Percentiles rank a stretch among this genome's conserved stretches.
Conservation (phyloP, 768 basidiomycete species). For the Lentinula edodes region DNA sequence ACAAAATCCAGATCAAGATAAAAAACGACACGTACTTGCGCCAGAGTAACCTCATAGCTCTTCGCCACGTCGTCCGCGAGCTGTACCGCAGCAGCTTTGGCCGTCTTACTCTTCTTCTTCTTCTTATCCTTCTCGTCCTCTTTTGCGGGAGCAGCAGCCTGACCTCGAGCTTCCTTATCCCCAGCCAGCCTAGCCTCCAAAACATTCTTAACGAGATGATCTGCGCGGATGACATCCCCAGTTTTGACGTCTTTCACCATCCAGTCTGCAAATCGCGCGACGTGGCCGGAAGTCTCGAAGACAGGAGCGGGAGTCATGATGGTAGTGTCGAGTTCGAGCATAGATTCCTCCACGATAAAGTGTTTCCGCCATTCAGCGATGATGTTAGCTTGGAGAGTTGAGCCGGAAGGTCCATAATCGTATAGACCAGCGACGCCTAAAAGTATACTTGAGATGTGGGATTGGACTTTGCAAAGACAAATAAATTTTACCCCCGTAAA, state of each 20-base stretch:
- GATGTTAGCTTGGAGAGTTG: conserved; percentile 94
- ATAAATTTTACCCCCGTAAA: conserved; percentile 80
- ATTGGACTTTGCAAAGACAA: neutral
- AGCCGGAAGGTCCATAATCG: conserved; percentile 96
- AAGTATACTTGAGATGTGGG: neutral
- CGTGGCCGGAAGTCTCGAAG: conserved; percentile 96
- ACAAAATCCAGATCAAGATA: neutral
- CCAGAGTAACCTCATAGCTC: conserved; percentile 79
- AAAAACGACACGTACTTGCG: conserved; percentile 59
- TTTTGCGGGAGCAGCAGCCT: conserved; percentile 44
- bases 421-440: conserved; percentile 94
- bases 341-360: conserved; percentile 97
- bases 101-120: conserved; percentile 67
- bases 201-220: conserved; percentile 92
- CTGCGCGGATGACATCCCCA: conserved; percentile 95
- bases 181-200: conserved; percentile 86
- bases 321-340: conserved; percentile 98
- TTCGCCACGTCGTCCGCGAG: conserved; percentile 67
- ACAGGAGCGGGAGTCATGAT: conserved; percentile 95
- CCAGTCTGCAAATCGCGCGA: conserved; percentile 98
- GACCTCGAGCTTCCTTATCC: conserved; percentile 84
- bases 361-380: conserved; percentile 95
- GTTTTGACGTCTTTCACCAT: conserved; percentile 96
- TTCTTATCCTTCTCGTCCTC: conserved; percentile 63
- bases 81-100: conserved; percentile 63